Conservation (phyloP, 441 rosid species). For the Syzygium malaccense region DNA sequence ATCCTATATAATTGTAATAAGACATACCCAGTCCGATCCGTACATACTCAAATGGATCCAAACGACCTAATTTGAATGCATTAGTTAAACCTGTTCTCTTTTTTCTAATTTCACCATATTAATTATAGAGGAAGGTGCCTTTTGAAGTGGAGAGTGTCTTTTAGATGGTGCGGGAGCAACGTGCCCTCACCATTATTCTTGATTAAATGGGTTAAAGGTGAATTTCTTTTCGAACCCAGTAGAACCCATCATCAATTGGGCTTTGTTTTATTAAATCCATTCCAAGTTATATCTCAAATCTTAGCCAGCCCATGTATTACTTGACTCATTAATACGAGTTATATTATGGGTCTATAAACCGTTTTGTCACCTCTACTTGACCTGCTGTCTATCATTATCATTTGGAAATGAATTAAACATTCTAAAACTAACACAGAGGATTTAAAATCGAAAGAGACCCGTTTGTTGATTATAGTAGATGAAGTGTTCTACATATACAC, state of each 20-base stretch:
- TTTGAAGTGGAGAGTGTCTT: not conserved
- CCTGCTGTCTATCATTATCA: not conserved
- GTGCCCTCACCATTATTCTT: not conserved
- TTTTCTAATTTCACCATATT: not conserved
- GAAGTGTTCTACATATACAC: not conserved
- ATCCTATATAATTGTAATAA: not conserved
- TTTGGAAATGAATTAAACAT: not conserved
- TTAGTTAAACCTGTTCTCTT: not conserved
- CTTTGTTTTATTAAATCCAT: not conserved
- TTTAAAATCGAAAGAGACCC: not conserved
- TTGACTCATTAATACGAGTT: not conserved
- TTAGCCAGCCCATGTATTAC: not conserved
- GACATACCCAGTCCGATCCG: not conserved
- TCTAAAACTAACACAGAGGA: not conserved
- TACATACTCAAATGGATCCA: not conserved
- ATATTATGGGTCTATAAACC: not conserved
- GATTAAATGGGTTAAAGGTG: not conserved
- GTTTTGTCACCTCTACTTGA: not conserved
- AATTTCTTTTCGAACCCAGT: not conserved
- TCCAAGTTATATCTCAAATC: not conserved
- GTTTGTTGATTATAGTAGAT: not conserved
- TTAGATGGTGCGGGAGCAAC: not conserved
- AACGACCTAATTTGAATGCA: not conserved
- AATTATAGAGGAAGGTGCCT: not conserved
- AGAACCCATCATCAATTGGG: not conserved